A percentile compares a stretch with the other conserved stretches of the same genome.
phyloP scores from a whole-genome alignment of 139 green algal genomes.

The Ulvella scutata region DNA sequence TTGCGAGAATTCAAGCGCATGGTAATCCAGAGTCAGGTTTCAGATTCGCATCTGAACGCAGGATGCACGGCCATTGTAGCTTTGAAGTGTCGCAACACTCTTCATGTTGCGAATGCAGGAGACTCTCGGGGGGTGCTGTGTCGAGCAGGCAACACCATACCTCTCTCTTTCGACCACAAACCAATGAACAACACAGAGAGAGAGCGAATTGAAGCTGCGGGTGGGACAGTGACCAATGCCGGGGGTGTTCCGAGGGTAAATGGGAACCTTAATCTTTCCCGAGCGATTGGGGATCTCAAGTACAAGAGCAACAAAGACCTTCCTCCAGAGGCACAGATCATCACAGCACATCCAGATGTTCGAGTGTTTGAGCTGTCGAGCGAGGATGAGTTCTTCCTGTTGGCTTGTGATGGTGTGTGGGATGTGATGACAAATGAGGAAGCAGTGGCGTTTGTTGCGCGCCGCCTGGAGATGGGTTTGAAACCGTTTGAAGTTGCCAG shows the following conservation, averaged over 20 bases:
- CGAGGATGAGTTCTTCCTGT: constrained; percentile 77
- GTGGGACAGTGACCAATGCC: constrained; percentile 39
- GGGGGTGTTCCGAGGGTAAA: constrained; percentile 57
- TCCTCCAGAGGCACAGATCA: constrained; percentile 38
- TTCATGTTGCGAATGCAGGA: constrained; percentile 83
- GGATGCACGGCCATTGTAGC: constrained; percentile 82
- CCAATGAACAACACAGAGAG: constrained; percentile 53
- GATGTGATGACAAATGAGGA: constrained; percentile 82
- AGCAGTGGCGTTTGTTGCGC: constrained; percentile 64
- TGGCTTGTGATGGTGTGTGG: constrained; percentile 89
- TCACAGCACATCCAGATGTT: constrained; percentile 38
- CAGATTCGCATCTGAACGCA: constrained; percentile 19
- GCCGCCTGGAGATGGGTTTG: constrained; percentile 33
- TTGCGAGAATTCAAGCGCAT: constrained; percentile 9
- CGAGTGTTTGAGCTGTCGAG: constrained; percentile 18
- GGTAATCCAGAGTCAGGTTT: not conserved
- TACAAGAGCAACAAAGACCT: constrained; percentile 74
- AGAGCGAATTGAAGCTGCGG: constrained; percentile 63
- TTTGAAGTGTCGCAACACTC: constrained; percentile 38
- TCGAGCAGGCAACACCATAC: constrained; percentile 31
- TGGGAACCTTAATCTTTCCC: constrained; percentile 86
- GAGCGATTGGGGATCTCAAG: constrained; percentile 89
- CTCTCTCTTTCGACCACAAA: constrained; percentile 76
- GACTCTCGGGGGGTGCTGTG: constrained; percentile 74
- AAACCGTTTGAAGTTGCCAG: constrained; percentile 29